Conservation (phyloP, 1,284 basidiomycete genomes). For the Ganoderma sinense region DNA sequence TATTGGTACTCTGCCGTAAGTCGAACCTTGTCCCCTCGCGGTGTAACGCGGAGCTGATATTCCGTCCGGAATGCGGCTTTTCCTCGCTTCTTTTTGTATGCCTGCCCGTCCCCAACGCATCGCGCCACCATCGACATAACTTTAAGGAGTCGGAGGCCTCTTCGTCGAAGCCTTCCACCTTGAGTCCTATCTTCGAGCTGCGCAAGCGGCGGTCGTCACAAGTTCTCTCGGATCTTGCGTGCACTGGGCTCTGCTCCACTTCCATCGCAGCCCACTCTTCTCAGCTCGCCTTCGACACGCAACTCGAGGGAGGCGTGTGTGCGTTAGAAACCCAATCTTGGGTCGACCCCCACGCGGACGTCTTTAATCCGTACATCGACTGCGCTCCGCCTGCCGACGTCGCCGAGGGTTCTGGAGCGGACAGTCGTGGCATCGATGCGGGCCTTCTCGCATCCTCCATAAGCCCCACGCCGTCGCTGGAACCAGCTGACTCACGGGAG, state of each 20-base stretch:
- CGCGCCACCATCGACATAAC: not conserved
- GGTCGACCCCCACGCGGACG: conserved; percentile 18
- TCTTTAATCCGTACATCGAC: conserved; percentile 36
- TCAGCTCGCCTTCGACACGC: conserved; percentile 31
- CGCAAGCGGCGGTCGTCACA: conserved; percentile 31
- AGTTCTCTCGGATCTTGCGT: conserved; percentile 38
- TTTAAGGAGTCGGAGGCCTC: conserved; percentile 21
- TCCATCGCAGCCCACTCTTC: conserved; percentile 38
- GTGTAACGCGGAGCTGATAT: conserved; percentile 23
- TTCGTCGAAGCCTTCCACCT: conserved; percentile 21
- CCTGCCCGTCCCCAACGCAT: not conserved
- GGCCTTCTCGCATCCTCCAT: conserved; percentile 11
- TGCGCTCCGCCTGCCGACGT: conserved; percentile 18
- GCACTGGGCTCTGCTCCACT: conserved; percentile 39
- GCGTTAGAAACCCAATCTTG: conserved; percentile 14
- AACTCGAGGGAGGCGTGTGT: conserved; percentile 25
- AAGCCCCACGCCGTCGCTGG: conserved; percentile 6
- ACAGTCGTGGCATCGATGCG: not conserved
- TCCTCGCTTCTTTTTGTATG: conserved; percentile 16
- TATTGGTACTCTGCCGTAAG: conserved; percentile 30
- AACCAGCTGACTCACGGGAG: conserved; percentile 4
- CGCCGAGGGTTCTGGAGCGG: conserved; percentile 3
- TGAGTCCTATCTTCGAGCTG: conserved; percentile 28
- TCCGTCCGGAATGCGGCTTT: conserved; percentile 12
- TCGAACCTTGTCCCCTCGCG: conserved; percentile 22